These are phyloP conservation scores for Salix brachista DNA, from an alignment of 345 rosid genomes.

Conservation along the genomic window DNA sequence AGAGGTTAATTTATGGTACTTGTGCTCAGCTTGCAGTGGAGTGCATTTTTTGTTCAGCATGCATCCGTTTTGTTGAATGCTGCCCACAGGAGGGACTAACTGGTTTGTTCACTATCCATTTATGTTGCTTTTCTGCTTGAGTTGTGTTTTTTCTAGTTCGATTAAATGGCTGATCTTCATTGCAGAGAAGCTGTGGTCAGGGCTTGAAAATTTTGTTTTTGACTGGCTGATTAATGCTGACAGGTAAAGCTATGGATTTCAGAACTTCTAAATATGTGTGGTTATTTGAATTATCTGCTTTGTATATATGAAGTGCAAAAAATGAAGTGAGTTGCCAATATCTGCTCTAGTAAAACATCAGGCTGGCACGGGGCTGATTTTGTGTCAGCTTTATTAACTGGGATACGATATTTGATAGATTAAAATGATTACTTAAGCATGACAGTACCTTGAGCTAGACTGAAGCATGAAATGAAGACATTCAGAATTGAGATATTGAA, in stretches of 20 bases:
- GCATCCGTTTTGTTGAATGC: conserved; percentile 95
- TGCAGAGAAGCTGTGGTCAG: conserved; percentile 98
- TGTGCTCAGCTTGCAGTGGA: conserved; percentile 91
- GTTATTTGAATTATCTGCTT: conserved; percentile 5
- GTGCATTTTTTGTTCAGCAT: conserved; percentile 98
- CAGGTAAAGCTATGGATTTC: conserved; percentile 51
- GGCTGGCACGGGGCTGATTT: not conserved
- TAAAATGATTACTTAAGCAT: not conserved
- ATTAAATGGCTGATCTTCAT: conserved; percentile 19
- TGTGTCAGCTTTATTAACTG: not conserved
- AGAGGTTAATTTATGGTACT: conserved; percentile 18
- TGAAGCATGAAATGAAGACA: conserved; percentile 3
- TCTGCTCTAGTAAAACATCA: no score
- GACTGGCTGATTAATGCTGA: conserved; percentile 98
- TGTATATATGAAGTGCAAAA: not conserved
- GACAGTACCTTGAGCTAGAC: not conserved
- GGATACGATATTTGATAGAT: conserved; percentile 2
- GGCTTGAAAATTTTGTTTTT: conserved; percentile 97
- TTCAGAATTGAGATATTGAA: conserved; percentile 5
- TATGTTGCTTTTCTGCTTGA: conserved; percentile 16
- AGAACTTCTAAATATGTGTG: conserved; percentile 12
- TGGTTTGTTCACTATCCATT: conserved; percentile 48
- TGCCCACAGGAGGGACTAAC: conserved; percentile 98
- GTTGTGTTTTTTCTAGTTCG: conserved; percentile 12
- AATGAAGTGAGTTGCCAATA: not conserved